Percentiles rank a stretch among this genome's conserved stretches.
phyloP scores from a whole-genome alignment of 306 rosid species.

The Vicia villosa region DNA sequence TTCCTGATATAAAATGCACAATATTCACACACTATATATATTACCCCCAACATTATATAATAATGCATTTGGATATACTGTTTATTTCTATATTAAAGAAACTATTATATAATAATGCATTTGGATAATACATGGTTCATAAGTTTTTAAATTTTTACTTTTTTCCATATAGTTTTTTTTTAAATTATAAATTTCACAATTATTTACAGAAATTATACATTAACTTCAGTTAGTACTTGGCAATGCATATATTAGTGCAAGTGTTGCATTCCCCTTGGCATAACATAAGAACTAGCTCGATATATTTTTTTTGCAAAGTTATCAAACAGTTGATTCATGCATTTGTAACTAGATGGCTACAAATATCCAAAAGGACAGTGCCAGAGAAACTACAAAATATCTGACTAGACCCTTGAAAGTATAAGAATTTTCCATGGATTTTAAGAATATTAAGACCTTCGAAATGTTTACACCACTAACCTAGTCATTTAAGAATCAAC shows the following conservation, averaged over 20 bases:
- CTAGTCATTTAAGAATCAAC: conserved; percentile 41
- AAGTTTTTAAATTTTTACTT: too few relatives aligned
- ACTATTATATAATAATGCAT: too few relatives aligned
- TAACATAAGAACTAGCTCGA: neutral
- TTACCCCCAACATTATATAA: neutral
- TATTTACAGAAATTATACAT: too few relatives aligned
- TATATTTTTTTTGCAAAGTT: neutral
- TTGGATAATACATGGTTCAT: too few relatives aligned
- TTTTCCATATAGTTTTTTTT: too few relatives aligned
- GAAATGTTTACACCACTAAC: conserved; percentile 45
- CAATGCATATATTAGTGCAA: neutral
- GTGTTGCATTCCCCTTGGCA: neutral
- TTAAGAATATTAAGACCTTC: conserved; percentile 16
- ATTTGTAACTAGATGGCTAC: conserved; percentile 12
- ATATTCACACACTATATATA: conserved; percentile 6
- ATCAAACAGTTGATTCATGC: neutral
- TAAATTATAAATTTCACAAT: too few relatives aligned
- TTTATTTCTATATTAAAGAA: neutral
- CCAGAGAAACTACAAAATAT: conserved; percentile 25
- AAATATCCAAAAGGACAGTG: conserved; percentile 15
- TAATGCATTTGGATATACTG: neutral
- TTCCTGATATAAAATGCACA: conserved; percentile 19
- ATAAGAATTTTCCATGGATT: conserved; percentile 35
- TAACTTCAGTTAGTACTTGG: neutral
- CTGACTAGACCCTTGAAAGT: conserved; percentile 17